A percentile compares a stretch with the other conserved stretches of the same genome.
These are phyloP conservation scores for Tuber borchii DNA, from an alignment of 495 filamentous ascomycete species.

Conservation along the genomic window DNA sequence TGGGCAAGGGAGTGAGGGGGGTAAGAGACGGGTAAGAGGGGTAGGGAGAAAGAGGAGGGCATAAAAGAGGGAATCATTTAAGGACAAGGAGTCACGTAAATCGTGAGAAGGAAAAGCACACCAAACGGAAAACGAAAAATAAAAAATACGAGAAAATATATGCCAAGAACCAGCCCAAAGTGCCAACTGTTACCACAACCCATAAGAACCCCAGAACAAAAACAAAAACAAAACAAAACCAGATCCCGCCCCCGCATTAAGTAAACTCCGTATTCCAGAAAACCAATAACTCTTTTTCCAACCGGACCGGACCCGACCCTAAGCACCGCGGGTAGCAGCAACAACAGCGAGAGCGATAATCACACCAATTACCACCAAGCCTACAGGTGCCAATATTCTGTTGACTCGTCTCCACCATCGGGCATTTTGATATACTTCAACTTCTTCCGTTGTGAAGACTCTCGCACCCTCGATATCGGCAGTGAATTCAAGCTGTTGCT, in stretches of 20 bases:
- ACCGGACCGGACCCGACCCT: neutral
- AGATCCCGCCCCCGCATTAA: conserved; percentile 2
- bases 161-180: conserved; percentile 10
- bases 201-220: conserved; percentile 1
- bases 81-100: neutral
- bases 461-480: conserved; percentile 49
- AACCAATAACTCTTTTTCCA: neutral
- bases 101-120: neutral
- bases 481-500: conserved; percentile 38
- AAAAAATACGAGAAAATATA: neutral
- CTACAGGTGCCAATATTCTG: conserved; percentile 73
- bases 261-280: neutral
- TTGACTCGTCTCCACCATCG: conserved; percentile 92
- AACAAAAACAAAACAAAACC: neutral
- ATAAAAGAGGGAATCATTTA: neutral
- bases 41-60: neutral
- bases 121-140: neutral
- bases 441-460: conserved; percentile 50
- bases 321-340: conserved; percentile 24
- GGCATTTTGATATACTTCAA: conserved; percentile 67
- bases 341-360: conserved; percentile 49
- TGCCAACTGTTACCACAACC: conserved; percentile 8
- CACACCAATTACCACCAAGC: conserved; percentile 67
- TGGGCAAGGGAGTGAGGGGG: neutral
- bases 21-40: neutral